Conservation (phyloP, 1,284 basidiomycete species). For the Vanrija pseudolonga region DNA sequence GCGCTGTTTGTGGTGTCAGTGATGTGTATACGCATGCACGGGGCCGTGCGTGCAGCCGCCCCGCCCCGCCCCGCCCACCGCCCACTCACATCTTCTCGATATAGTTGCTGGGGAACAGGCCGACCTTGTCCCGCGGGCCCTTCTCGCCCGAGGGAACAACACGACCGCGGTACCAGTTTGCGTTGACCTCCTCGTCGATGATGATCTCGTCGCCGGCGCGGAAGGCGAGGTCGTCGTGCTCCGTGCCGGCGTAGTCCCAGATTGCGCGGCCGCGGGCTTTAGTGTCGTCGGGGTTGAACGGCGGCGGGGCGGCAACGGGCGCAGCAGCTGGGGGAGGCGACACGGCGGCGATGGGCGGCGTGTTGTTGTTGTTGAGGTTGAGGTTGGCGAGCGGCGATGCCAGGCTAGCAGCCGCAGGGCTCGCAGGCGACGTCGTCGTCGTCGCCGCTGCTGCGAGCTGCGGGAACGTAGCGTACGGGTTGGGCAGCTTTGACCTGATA, state of each 20-base stretch:
- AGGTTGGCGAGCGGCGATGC: constrained; percentile 9
- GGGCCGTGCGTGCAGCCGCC: neutral
- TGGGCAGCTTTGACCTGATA: constrained; percentile 38
- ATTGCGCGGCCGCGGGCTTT: constrained; percentile 31
- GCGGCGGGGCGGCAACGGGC: neutral
- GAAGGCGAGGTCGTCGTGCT: constrained; percentile 41
- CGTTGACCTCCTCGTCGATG: constrained; percentile 46
- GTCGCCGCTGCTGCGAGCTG: constrained; percentile 1
- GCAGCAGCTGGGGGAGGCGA: neutral
- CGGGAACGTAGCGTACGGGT: constrained; percentile 21
- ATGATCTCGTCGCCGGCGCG: constrained; percentile 38
- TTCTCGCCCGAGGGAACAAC: constrained; percentile 34
- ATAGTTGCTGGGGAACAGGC: constrained; percentile 44
- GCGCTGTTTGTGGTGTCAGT: constrained; percentile 14
- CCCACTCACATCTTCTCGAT: constrained; percentile 40
- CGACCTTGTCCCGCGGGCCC: constrained; percentile 26
- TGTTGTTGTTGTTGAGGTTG: neutral
- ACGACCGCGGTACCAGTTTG: constrained; percentile 43
- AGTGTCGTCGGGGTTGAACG: neutral
- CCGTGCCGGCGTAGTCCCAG: constrained; percentile 44
- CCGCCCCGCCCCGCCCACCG: neutral
- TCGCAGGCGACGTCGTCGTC: neutral
- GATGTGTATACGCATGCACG: neutral
- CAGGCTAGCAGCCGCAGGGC: neutral
- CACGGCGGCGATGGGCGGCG: no score